Evolutionary conservation across 2,329 filamentous ascomycete genomes (phyloP).

Genomic region (Fusarium sp.): DNA sequence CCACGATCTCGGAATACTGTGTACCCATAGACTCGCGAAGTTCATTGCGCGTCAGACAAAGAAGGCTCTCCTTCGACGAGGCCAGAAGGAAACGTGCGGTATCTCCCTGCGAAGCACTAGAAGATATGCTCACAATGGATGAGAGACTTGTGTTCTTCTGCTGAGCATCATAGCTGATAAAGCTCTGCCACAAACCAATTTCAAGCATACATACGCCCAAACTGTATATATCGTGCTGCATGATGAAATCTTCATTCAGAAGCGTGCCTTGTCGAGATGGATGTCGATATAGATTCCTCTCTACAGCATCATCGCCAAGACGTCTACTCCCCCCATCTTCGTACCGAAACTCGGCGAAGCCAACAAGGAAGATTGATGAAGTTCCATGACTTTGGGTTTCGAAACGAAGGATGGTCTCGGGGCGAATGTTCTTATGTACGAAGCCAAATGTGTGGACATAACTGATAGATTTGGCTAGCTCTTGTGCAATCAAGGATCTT

Average conservation of each 20-base stretch:
- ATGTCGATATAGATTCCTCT: conserved; percentile 63
- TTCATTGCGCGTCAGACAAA: background rate
- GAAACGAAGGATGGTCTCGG: conserved; percentile 54
- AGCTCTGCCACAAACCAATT: conserved; percentile 49
- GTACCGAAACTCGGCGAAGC: conserved; percentile 14
- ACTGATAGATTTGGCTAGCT: conserved; percentile 47
- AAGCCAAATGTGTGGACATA: conserved; percentile 53
- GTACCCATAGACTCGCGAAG: conserved; percentile 44
- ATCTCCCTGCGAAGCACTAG: background rate
- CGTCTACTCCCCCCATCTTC: background rate
- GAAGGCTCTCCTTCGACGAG: background rate
- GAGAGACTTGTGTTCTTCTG: background rate
- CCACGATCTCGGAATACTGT: conserved; percentile 46
- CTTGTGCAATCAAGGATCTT: background rate
- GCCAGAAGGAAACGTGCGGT: background rate
- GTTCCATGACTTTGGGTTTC: background rate
- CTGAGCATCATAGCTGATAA: conserved; percentile 39
- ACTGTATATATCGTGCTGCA: conserved; percentile 66
- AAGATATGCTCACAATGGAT: background rate
- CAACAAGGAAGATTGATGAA: conserved; percentile 14
- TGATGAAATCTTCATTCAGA: conserved; percentile 51
- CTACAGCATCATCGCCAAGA: conserved; percentile 48
- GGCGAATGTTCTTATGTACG: conserved; percentile 60
- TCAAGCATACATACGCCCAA: conserved; percentile 65
- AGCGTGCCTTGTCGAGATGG: conserved; percentile 57